These are phyloP conservation scores for Coelastrella sp. DNA, from an alignment of 139 green algal genomes.

Conservation along the genomic window DNA sequence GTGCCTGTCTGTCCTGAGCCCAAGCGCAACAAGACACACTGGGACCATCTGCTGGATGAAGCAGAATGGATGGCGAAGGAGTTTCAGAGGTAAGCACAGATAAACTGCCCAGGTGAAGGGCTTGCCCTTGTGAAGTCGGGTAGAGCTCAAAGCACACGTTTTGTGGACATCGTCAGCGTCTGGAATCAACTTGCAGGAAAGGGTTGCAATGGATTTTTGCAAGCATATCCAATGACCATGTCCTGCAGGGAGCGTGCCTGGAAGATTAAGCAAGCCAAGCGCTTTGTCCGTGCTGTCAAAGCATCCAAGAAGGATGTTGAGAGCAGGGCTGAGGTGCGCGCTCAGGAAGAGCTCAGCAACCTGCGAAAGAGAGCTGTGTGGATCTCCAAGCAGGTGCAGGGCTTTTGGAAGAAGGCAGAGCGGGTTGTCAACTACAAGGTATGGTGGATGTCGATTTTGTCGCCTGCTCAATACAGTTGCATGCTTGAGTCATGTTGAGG, in stretches of 20 bases:
- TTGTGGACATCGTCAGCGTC: no score
- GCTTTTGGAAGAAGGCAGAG: slow-evolving; percentile 94
- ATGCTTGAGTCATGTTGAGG: no score
- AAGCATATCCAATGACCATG: no score
- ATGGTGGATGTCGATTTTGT: no score
- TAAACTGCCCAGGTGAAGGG: no score
- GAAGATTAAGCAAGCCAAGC: slow-evolving; percentile 78
- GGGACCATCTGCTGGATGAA: slow-evolving; percentile 96
- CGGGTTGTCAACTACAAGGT: slow-evolving; percentile 91
- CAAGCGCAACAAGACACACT: slow-evolving; percentile 78
- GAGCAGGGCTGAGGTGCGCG: slow-evolving; percentile 54
- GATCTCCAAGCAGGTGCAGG: slow-evolving; percentile 74
- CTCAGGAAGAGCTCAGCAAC: slow-evolving; percentile 53
- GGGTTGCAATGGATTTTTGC: no score
- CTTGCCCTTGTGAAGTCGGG: no score
- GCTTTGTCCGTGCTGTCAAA: slow-evolving; percentile 65
- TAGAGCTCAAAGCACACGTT: no score
- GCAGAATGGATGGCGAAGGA: slow-evolving; percentile 97
- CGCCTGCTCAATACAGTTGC: no score
- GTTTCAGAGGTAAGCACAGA: slow-evolving; percentile 77
- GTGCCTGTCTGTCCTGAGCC: slow-evolving; percentile 24
- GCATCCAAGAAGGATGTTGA: slow-evolving; percentile 83
- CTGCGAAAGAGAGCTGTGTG: slow-evolving; percentile 60
- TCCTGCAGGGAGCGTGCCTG: slow-evolving; percentile 57
- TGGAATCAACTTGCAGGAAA: no score